These are phyloP conservation scores for Cephaloascus albidus DNA, from an alignment of 805 yeast genomes.

Conservation along the genomic window DNA sequence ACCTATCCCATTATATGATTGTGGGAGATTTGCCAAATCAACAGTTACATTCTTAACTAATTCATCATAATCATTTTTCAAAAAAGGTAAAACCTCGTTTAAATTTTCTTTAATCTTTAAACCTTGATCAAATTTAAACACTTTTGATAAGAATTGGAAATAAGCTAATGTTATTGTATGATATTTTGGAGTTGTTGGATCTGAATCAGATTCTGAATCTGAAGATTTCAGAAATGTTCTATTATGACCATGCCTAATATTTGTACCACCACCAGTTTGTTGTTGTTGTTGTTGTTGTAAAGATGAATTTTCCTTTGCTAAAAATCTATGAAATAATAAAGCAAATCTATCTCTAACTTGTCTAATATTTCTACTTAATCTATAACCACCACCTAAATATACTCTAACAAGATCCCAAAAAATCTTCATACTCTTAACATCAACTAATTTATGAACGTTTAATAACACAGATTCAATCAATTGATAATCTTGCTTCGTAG, in stretches of 20 bases:
- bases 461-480: neutral
- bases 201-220: neutral
- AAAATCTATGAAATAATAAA: neutral
- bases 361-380: neutral
- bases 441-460: neutral
- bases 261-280: neutral
- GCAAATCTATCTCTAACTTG: neutral
- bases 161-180: neutral
- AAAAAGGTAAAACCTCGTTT: neutral
- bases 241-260: too few species aligned
- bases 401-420: neutral
- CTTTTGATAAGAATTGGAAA: neutral
- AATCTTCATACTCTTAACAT: neutral
- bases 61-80: neutral
- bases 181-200: neutral
- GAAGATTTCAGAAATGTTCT: too few species aligned
- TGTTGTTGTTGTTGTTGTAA: too few species aligned
- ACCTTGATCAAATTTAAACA: neutral
- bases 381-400: too few species aligned
- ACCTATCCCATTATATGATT: too few species aligned
- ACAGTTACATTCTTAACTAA: neutral
- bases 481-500: neutral
- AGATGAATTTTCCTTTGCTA: neutral
- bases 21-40: neutral
- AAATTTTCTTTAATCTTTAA: neutral